phyloP scores from a whole-genome alignment of 2,329 filamentous ascomycete genomes.

The Clonostachys rosea region DNA sequence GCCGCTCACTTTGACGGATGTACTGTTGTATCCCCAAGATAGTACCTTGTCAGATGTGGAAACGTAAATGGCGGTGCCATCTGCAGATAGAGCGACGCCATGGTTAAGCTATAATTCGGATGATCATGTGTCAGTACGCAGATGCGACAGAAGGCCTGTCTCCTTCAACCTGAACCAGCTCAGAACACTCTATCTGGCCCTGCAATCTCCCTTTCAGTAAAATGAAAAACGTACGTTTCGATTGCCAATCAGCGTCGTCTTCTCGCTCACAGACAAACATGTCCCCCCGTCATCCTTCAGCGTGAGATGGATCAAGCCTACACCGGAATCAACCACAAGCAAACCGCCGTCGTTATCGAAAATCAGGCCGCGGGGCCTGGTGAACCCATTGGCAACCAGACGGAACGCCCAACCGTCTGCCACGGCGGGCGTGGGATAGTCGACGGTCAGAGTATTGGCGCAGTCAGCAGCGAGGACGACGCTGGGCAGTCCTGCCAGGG shows the following conservation, averaged over 20 bases:
- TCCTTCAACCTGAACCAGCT: too few relatives aligned
- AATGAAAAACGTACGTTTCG: slow-evolving; percentile 18
- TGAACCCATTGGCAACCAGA: slow-evolving; percentile 33
- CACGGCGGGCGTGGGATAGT: slow-evolving; percentile 27
- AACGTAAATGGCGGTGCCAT: slow-evolving; percentile 49
- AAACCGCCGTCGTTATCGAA: slow-evolving; percentile 40
- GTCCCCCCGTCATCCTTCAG: slow-evolving; percentile 34
- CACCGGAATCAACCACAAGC: slow-evolving; percentile 36
- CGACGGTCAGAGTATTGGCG: slow-evolving; percentile 23
- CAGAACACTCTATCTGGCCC: too few relatives aligned
- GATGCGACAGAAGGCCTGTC: too few relatives aligned
- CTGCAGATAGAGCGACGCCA: slow-evolving; percentile 45
- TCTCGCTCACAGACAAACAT: slow-evolving; percentile 29
- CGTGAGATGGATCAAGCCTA: slow-evolving; percentile 32
- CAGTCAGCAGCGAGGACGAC: not conserved
- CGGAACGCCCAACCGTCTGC: slow-evolving; percentile 38
- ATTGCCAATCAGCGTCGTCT: slow-evolving; percentile 26
- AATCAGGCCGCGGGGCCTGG: slow-evolving; percentile 34
- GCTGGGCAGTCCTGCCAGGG: too few relatives aligned
- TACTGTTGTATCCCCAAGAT: slow-evolving; percentile 61
- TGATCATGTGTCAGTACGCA: not conserved
- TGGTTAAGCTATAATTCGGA: slow-evolving; percentile 45
- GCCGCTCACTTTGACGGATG: slow-evolving; percentile 26
- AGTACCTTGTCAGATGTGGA: slow-evolving; percentile 56
- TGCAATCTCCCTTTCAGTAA: too few relatives aligned